These are phyloP conservation scores for Massariosphaeria phaeospora DNA, from an alignment of 495 filamentous ascomycete species.

Conservation along the genomic window DNA sequence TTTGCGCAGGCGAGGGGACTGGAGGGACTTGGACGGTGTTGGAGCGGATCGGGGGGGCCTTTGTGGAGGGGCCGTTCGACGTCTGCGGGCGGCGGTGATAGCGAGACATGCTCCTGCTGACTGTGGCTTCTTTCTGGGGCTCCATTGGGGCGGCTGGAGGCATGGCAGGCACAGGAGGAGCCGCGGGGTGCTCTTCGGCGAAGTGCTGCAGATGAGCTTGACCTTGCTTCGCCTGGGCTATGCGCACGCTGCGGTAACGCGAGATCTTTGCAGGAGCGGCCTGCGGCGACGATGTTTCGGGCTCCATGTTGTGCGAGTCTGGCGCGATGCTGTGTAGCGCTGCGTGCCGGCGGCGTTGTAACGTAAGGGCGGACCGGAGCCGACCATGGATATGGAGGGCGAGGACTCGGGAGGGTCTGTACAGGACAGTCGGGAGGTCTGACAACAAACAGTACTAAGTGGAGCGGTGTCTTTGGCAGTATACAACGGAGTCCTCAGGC, in stretches of 20 bases:
- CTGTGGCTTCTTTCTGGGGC: constrained; percentile 18
- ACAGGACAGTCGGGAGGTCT: no score
- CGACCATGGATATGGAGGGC: no score
- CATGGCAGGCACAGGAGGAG: constrained; percentile 5
- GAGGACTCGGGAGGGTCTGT: no score
- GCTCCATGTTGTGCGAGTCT: constrained; percentile 30
- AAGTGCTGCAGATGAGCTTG: constrained; percentile 1
- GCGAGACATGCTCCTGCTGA: constrained; percentile 39
- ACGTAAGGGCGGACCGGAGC: constrained; percentile 20
- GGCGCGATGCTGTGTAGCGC: constrained; percentile 10
- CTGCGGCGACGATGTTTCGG: constrained; percentile 17
- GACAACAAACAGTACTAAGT: no score
- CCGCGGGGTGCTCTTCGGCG: constrained; percentile 2
- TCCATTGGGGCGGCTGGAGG: constrained; percentile 15
- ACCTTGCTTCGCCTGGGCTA: constrained; percentile 14
- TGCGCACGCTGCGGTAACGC: constrained; percentile 38
- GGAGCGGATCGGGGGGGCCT: constrained; percentile 5
- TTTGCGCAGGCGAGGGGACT: neutral
- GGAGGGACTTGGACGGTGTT: constrained; percentile 16
- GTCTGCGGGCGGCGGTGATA: constrained; percentile 35
- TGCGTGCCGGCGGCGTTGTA: constrained; percentile 1
- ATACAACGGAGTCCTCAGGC: no score
- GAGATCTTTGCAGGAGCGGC: constrained; percentile 28
- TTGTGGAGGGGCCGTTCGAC: constrained; percentile 13
- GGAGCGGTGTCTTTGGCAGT: no score